phyloP scores from a whole-genome alignment of 768 basidiomycete species.

The Mycena albidolilacea region DNA sequence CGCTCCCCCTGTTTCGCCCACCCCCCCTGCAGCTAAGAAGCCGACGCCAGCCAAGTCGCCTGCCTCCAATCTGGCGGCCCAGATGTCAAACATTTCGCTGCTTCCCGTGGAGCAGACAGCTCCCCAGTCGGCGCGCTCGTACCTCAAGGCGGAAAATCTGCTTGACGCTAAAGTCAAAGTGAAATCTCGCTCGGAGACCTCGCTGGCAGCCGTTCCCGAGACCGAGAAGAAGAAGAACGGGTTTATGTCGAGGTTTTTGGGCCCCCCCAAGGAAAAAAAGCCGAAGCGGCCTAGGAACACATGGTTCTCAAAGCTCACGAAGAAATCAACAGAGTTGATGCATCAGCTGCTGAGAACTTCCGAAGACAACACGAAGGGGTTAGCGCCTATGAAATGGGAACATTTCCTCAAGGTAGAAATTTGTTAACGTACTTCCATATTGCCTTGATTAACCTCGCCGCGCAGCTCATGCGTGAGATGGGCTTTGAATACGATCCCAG shows the following conservation, averaged over 20 bases:
- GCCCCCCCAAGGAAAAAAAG: constrained; percentile 53
- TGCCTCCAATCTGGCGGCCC: constrained; percentile 33
- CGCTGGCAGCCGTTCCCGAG: constrained; percentile 61
- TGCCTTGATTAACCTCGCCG: neutral
- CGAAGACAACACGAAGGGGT: constrained; percentile 69
- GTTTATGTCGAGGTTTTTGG: constrained; percentile 65
- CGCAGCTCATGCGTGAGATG: constrained; percentile 83
- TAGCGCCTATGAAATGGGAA: constrained; percentile 83
- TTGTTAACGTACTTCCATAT: neutral
- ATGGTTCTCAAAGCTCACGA: constrained; percentile 71
- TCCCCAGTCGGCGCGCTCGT: constrained; percentile 81
- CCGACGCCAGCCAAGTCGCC: constrained; percentile 41
- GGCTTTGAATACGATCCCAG: constrained; percentile 82
- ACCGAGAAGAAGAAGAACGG: constrained; percentile 55
- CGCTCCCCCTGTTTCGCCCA: constrained; percentile 38
- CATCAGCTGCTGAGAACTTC: constrained; percentile 74
- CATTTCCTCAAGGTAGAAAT: constrained; percentile 75
- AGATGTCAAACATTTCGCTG: constrained; percentile 47
- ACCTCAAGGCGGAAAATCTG: constrained; percentile 69
- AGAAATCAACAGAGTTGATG: constrained; percentile 73
- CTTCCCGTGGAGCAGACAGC: constrained; percentile 63
- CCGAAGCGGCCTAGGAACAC: constrained; percentile 63
- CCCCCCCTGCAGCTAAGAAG: constrained; percentile 43
- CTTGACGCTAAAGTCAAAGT: constrained; percentile 71
- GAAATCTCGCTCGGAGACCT: constrained; percentile 77